A percentile compares a stretch with the other conserved stretches of the same genome.
Evolutionary conservation across 1,139 yeast genomes (phyloP).

Genomic region (Taphrina sp.): DNA sequence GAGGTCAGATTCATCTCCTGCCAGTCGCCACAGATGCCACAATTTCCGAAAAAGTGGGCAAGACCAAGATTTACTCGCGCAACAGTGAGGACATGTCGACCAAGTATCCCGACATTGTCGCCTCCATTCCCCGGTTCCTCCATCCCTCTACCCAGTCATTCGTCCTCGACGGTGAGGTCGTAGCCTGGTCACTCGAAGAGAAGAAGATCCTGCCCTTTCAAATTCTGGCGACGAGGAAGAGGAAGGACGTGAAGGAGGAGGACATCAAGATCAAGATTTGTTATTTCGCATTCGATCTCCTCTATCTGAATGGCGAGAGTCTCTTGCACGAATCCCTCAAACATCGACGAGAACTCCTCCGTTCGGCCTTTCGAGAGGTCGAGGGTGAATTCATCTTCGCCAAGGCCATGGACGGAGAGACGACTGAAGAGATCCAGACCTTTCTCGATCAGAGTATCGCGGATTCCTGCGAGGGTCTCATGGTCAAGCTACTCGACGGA

Average conservation of each 20-base stretch:
- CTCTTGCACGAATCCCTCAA: conserved; percentile 64
- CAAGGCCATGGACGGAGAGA: conserved; percentile 65
- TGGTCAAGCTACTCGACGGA: conserved; percentile 89
- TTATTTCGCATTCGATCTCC: conserved; percentile 83
- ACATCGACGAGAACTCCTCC: conserved; percentile 65
- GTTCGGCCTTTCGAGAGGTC: conserved; percentile 57
- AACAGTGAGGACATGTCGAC: conserved; percentile 97
- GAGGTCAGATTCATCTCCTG: conserved; percentile 87
- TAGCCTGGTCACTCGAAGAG: conserved; percentile 87
- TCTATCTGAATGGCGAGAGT: conserved; percentile 68
- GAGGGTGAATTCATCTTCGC: conserved; percentile 85
- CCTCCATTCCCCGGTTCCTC: conserved; percentile 63
- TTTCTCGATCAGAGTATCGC: conserved; percentile 86
- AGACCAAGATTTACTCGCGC: conserved; percentile 76
- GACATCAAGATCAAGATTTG: conserved; percentile 90
- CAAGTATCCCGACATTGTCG: conserved; percentile 84
- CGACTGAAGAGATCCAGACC: conserved; percentile 67
- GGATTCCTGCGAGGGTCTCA: conserved; percentile 91
- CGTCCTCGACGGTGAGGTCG: conserved; percentile 94
- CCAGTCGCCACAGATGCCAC: conserved; percentile 43
- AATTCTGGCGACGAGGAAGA: conserved; percentile 82
- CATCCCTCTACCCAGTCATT: conserved; percentile 50
- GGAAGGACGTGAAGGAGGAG: conserved; percentile 84
- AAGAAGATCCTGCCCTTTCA: conserved; percentile 88
- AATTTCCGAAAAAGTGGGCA: conserved; percentile 47